Evolutionary conservation across 441 rosid genomes (phyloP).

Genomic region (Erodium trifolium): DNA sequence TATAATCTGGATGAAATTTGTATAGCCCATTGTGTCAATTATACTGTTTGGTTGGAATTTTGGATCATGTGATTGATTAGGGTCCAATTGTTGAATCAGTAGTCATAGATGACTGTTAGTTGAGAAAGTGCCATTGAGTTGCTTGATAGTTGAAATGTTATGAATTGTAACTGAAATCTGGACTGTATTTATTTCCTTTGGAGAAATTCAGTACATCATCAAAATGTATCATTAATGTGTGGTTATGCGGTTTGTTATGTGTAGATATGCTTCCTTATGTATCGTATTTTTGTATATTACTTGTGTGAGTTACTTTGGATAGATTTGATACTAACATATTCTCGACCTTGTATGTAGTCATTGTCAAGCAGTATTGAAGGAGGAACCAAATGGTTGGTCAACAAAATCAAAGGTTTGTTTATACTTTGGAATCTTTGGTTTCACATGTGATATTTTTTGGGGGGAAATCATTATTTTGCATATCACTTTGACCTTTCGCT

Average conservation of each 20-base stretch:
- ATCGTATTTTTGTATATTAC: background rate
- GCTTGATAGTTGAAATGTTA: background rate
- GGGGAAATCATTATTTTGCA: too few relatives aligned
- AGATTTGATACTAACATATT: background rate
- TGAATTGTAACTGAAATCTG: background rate
- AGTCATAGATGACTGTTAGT: background rate
- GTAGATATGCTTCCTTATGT: background rate
- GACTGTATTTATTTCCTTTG: background rate
- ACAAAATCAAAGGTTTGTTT: background rate
- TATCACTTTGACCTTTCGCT: too few relatives aligned
- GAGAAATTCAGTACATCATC: too few relatives aligned
- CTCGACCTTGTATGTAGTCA: background rate
- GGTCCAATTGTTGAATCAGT: background rate
- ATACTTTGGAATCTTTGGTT: background rate
- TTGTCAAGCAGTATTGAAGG: background rate
- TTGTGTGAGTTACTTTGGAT: background rate
- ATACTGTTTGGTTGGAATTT: too few relatives aligned
- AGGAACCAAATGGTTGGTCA: conserved; percentile 7
- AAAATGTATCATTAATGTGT: background rate
- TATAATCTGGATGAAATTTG: background rate
- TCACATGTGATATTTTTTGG: background rate
- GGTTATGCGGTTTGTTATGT: background rate
- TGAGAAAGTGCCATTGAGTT: background rate
- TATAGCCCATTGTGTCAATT: background rate
- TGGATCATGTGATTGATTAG: too few relatives aligned